These are phyloP conservation scores for Arctium lappa DNA, from an alignment of 129 eudicot genomes.

Conservation along the genomic window DNA sequence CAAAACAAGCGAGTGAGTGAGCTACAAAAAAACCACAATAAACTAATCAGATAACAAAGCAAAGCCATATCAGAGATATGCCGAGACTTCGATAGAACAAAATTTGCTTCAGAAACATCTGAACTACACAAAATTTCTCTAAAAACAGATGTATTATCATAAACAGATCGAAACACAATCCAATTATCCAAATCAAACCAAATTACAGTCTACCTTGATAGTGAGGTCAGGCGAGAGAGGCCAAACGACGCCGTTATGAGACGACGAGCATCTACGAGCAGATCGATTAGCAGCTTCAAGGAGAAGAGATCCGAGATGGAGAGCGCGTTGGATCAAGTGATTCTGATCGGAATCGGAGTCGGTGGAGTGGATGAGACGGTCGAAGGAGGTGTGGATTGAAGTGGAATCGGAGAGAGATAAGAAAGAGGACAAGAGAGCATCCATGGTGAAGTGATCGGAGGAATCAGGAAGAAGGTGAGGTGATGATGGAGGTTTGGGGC, in stretches of 20 bases:
- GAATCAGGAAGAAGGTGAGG: constrained; percentile 1
- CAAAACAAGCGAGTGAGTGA: background rate
- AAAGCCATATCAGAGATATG: background rate
- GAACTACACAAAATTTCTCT: background rate
- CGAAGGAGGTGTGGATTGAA: constrained; percentile 45
- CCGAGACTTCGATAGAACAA: background rate
- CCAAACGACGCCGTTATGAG: constrained; percentile 71
- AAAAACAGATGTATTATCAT: background rate
- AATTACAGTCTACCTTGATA: constrained; percentile 37
- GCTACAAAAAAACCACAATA: background rate
- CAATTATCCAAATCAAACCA: background rate
- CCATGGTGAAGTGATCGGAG: constrained; percentile 30
- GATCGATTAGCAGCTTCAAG: constrained; percentile 71
- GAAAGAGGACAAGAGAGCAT: constrained; percentile 42
- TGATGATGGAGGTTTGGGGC: constrained; percentile 12
- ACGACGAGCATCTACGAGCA: constrained; percentile 52
- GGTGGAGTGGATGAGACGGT: constrained; percentile 51
- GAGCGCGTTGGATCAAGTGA: constrained; percentile 58
- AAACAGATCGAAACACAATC: background rate
- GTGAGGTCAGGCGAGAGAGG: constrained; percentile 78
- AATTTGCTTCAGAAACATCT: background rate
- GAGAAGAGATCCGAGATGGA: constrained; percentile 46
- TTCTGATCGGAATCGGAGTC: constrained; percentile 52
- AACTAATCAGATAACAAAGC: background rate
- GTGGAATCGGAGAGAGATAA: constrained; percentile 40